phyloP scores from a whole-genome alignment of 371 early-diverging fungal genomes.

The Mortierella sp. region DNA sequence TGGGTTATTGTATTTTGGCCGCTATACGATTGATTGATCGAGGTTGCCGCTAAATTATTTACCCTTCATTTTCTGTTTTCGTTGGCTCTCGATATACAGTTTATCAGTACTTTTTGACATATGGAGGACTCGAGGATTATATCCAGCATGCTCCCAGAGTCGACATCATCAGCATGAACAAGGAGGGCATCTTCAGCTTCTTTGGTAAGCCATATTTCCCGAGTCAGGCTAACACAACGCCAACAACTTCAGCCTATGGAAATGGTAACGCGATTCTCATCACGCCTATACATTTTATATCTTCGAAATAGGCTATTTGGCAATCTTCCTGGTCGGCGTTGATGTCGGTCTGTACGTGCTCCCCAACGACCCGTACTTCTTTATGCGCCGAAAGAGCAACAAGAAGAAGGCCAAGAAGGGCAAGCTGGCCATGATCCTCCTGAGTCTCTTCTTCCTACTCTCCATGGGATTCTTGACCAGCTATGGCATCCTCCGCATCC shows the following conservation, averaged over 20 bases:
- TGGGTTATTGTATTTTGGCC: neutral
- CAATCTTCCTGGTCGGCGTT: constrained; percentile 83
- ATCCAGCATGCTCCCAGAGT: constrained; percentile 84
- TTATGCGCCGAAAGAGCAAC: constrained; percentile 47
- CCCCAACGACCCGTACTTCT: constrained; percentile 61
- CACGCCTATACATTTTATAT: neutral
- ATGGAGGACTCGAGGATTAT: constrained; percentile 77
- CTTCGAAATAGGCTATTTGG: constrained; percentile 75
- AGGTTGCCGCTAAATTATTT: neutral
- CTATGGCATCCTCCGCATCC: constrained; percentile 57
- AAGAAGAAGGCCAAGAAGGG: constrained; percentile 59
- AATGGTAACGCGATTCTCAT: too few species aligned
- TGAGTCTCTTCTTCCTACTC: constrained; percentile 60
- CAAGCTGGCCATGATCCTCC: constrained; percentile 61
- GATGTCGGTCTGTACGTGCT: constrained; percentile 73
- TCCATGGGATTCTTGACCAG: constrained; percentile 51
- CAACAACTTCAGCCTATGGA: too few species aligned
- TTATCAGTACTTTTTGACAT: constrained; percentile 69
- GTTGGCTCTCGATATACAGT: constrained; percentile 34
- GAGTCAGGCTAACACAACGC: too few species aligned
- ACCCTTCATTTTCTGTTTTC: neutral
- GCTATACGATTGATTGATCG: neutral
- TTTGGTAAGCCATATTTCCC: constrained; percentile 61
- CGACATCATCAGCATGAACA: constrained; percentile 87
- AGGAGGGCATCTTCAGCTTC: constrained; percentile 92